Percentiles rank a stretch among this genome's conserved stretches.
Conservation (phyloP, 352 stramenopile genomes). For the Saprolegnia parasitica region DNA sequence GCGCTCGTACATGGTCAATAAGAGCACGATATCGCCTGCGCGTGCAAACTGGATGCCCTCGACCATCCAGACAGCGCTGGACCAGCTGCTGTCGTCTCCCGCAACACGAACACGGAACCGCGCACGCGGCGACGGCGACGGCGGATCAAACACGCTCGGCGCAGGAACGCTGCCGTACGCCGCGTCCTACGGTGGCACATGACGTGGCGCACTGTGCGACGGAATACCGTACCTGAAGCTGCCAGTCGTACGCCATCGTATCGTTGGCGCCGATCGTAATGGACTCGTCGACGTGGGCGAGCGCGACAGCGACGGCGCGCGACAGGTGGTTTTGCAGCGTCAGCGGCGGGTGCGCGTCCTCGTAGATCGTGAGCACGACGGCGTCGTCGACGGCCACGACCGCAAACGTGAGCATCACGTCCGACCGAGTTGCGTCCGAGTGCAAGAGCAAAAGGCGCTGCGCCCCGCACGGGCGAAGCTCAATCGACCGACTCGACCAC, state of each 20-base stretch:
- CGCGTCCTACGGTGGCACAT: too few species aligned
- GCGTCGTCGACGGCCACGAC: conserved; percentile 44
- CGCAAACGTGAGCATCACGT: conserved; percentile 71
- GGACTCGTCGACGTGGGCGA: not conserved
- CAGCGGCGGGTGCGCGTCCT: conserved; percentile 60
- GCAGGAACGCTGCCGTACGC: not conserved
- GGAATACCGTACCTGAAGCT: conserved; percentile 34
- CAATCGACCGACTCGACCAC: not conserved
- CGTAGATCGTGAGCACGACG: conserved; percentile 62
- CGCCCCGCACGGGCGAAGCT: not conserved
- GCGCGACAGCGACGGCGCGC: conserved; percentile 43
- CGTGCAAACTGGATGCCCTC: conserved; percentile 78
- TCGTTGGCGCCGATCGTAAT: conserved; percentile 49
- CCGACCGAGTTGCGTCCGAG: conserved; percentile 13
- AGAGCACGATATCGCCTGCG: conserved; percentile 40
- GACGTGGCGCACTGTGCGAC: not conserved
- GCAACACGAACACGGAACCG: conserved; percentile 68
- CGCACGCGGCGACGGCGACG: conserved; percentile 29
- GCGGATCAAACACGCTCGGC: conserved; percentile 10
- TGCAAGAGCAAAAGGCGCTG: not conserved
- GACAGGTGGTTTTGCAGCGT: conserved; percentile 64
- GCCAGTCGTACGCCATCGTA: conserved; percentile 78
- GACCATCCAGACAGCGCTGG: conserved; percentile 74
- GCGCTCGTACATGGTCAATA: conserved; percentile 62
- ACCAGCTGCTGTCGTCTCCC: conserved; percentile 49